Conservation (phyloP, 768 basidiomycete species). For the Mycena galericulata region DNA sequence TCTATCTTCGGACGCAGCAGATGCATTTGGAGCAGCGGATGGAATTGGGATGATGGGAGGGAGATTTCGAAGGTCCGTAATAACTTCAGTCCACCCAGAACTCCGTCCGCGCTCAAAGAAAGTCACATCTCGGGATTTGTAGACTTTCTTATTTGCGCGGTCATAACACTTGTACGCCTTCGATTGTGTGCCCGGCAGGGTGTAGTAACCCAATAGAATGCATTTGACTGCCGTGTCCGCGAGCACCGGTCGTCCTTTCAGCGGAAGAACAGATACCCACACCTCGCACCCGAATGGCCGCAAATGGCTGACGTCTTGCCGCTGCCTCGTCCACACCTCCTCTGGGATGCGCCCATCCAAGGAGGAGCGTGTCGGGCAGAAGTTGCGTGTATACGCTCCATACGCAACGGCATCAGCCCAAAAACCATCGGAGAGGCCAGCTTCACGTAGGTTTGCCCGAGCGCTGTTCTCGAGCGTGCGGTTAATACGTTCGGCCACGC, state of each 20-base stretch:
- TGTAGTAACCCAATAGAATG: background rate
- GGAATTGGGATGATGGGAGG: constrained; percentile 2
- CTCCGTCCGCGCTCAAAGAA: constrained; percentile 5
- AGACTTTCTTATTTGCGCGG: background rate
- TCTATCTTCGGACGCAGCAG: no score
- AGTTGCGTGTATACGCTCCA: background rate
- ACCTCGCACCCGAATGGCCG: constrained; percentile 5
- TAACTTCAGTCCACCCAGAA: constrained; percentile 8
- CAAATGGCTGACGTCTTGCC: constrained; percentile 4
- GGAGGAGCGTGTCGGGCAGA: background rate
- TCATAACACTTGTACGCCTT: constrained; percentile 13
- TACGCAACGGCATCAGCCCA: constrained; percentile 7
- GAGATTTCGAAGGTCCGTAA: constrained; percentile 6
- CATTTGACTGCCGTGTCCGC: constrained; percentile 1
- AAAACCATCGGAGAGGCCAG: background rate
- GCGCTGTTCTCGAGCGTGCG: constrained; percentile 1
- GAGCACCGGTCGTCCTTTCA: background rate
- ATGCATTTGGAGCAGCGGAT: background rate
- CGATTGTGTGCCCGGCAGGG: background rate
- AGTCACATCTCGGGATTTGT: background rate
- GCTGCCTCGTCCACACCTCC: background rate
- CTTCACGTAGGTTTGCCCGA: background rate
- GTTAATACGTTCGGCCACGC: background rate
- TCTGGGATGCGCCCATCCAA: constrained; percentile 10
- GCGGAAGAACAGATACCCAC: background rate